These are phyloP conservation scores for Termitomyces sp. DNA, from an alignment of 768 basidiomycete species.

Conservation along the genomic window DNA sequence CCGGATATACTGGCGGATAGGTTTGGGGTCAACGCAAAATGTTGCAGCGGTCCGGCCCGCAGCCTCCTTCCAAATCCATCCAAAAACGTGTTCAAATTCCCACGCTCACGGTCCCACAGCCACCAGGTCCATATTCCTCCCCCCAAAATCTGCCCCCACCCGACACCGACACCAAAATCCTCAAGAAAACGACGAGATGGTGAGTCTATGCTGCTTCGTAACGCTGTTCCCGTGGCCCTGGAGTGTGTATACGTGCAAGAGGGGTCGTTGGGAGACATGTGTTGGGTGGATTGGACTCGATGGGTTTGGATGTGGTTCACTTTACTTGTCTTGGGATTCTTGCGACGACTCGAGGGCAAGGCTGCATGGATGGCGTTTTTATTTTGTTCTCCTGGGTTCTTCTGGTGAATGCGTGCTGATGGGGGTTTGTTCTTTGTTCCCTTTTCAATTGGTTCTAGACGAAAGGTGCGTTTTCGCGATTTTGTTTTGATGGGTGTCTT, in stretches of 20 bases:
- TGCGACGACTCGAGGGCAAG: not conserved
- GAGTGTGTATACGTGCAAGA: slow-evolving; percentile 10
- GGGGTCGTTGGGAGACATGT: not conserved
- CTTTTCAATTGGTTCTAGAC: slow-evolving; percentile 45
- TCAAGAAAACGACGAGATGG: slow-evolving; percentile 41
- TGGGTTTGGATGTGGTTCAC: not conserved
- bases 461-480: slow-evolving; percentile 59
- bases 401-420: slow-evolving; percentile 13
- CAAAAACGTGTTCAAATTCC: slow-evolving; percentile 10
- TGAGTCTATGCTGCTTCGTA: slow-evolving; percentile 27
- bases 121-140: not conserved
- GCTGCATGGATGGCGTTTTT: not conserved
- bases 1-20: too few relatives aligned
- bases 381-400: not conserved
- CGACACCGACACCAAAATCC: slow-evolving; percentile 20
- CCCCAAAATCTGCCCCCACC: slow-evolving; percentile 13
- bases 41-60: too few relatives aligned
- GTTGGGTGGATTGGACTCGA: slow-evolving; percentile 10
- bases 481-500: not conserved
- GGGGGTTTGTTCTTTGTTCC: too few relatives aligned
- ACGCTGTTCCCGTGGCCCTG: slow-evolving; percentile 8
- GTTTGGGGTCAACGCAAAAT: too few relatives aligned
- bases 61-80: not conserved
- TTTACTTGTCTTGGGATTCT: not conserved
- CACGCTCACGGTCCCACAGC: slow-evolving; percentile 7